These are phyloP conservation scores for Apiospora saccharicola DNA, from an alignment of 2,329 filamentous ascomycete genomes.

Conservation along the genomic window DNA sequence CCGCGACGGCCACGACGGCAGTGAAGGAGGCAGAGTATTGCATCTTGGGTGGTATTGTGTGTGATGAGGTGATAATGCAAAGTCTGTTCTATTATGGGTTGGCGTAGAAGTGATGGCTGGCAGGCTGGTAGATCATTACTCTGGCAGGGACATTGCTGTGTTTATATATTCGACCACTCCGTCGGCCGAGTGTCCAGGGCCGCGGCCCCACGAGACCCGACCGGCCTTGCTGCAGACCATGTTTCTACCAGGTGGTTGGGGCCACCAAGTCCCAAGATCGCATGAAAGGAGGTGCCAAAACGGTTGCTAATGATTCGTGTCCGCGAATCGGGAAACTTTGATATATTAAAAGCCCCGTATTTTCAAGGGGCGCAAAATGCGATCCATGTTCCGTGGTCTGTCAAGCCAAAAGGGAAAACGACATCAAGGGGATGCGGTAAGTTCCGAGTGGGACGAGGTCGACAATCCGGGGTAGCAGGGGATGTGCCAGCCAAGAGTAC, in stretches of 20 bases:
- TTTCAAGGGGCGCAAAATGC: no score
- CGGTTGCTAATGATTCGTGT: not conserved
- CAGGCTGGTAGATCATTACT: not conserved
- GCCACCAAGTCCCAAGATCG: no score
- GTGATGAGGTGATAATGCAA: not conserved
- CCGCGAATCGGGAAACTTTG: not conserved
- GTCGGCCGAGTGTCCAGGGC: not conserved
- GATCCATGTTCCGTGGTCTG: not conserved
- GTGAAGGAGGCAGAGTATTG: not conserved
- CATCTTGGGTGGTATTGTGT: not conserved
- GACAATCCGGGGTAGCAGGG: slow-evolving; percentile 20
- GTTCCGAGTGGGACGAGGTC: not conserved
- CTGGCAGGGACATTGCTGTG: not conserved
- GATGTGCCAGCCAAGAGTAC: not conserved
- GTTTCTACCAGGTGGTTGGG: not conserved
- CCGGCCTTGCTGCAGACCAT: not conserved
- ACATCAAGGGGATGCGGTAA: not conserved
- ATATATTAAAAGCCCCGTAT: not conserved
- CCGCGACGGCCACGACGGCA: slow-evolving; percentile 2
- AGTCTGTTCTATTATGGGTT: no score
- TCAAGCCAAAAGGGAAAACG: not conserved
- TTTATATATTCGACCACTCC: not conserved
- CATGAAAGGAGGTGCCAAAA: no score
- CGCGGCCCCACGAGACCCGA: not conserved
- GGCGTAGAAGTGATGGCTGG: not conserved